phyloP scores from a whole-genome alignment of 208 protist species.

The Acanthamoeba castellanii region DNA sequence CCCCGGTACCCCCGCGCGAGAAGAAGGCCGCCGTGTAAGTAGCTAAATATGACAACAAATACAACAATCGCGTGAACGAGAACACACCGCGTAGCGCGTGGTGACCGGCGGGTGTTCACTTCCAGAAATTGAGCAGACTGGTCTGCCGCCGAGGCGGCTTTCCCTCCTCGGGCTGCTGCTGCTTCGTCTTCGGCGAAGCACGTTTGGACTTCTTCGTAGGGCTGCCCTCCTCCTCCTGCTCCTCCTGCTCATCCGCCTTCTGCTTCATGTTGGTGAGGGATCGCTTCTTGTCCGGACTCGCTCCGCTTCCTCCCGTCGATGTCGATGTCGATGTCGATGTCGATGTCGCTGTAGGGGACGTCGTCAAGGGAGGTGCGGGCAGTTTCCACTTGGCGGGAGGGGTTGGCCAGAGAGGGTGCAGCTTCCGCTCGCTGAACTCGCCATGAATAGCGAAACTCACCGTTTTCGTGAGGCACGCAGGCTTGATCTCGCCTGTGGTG shows the following conservation, averaged over 20 bases:
- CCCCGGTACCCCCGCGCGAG: neutral
- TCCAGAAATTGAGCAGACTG: neutral
- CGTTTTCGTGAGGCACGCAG: too few relatives aligned
- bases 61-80: neutral
- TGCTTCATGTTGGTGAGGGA: neutral
- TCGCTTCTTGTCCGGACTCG: neutral
- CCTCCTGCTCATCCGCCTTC: neutral
- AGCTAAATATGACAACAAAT: neutral
- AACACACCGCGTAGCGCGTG: too few relatives aligned
- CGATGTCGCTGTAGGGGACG: too few relatives aligned
- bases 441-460: too few relatives aligned
- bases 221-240: neutral
- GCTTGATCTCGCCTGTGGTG: too few relatives aligned
- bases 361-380: neutral
- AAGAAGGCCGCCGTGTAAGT: neutral
- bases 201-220: neutral
- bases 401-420: neutral
- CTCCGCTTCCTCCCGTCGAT: neutral
- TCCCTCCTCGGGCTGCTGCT: neutral
- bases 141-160: neutral
- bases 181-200: neutral
- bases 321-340: too few relatives aligned
- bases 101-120: neutral
- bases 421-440: neutral
- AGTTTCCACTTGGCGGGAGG: neutral